Base-by-base conservation (phyloP, 1,139 yeast species). In the Taphrina flavorubra region DNA sequence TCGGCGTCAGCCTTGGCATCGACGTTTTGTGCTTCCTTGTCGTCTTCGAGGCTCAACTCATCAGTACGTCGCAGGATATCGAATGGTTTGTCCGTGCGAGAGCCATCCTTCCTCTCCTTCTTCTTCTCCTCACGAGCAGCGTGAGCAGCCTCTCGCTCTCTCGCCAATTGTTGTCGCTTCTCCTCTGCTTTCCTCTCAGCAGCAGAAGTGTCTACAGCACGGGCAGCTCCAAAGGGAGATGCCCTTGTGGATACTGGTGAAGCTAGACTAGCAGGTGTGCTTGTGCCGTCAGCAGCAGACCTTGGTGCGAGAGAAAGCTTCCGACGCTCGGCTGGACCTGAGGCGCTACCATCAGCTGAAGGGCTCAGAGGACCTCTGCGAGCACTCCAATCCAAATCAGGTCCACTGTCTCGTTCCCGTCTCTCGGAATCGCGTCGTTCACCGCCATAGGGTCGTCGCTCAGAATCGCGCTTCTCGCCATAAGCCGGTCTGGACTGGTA, bases 211-310 rank as follows among this genome's bases (percentile, higher is more conserved):
- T 79, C 81, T 18, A 79, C 79, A 18, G 81, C 82, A 71, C 77
- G 77, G 58, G 82, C 82, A 1, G 75, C 72, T 2, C 81, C 81
- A 70, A 79, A 79, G 40, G 72, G 79, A 70, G 64, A 77, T 61
- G 69, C 44, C 64, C 73, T 72, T 25, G 72, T 40, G 34, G 73
- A 68, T 16, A 73, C 72, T n/a, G 72, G 68, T 10, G 71, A 71
- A 5, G 75, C 71, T 13, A 70, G 72, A 20, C 71, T 70, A 25
- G 69, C 66, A 18, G 70, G 64, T 31, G 68, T 58, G 14, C 62
- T 69, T 11, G 66, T 42, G 10, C 67, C 60, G n/a, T 61, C 73
- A 5, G 67, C 69, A 13, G 57, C 51, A 39, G 63, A 37, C 16
- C 66, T 58, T 6, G 70, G 68, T 25, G 69, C 72, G 39, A 34